A percentile compares a stretch with the other conserved stretches of the same genome.
Conservation (phyloP, 2,329 filamentous ascomycete species). For the Lecanosticta acicola region DNA sequence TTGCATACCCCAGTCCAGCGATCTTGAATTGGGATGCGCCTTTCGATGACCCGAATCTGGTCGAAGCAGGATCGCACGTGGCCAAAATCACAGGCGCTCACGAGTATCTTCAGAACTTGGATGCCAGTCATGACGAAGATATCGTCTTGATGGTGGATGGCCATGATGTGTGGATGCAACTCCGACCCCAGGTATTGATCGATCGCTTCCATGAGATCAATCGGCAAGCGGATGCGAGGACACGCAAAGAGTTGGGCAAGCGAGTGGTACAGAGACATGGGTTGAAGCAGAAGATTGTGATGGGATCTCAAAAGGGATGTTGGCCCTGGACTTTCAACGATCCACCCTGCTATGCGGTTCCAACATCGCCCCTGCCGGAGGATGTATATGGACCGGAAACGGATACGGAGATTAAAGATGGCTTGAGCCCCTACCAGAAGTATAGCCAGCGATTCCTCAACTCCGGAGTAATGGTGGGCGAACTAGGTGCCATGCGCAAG, state of each 20-base stretch:
- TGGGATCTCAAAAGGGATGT: constrained; percentile 52
- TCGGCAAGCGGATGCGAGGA: constrained; percentile 37
- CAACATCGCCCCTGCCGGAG: constrained; percentile 46
- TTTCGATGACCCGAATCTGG: constrained; percentile 14
- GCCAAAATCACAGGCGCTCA: constrained; percentile 26
- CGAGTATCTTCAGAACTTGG: constrained; percentile 21
- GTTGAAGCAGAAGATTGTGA: constrained; percentile 51
- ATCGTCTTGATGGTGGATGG: constrained; percentile 60
- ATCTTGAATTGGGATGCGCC: constrained; percentile 22
- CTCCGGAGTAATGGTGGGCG: constrained; percentile 22
- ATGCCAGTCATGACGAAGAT: constrained; percentile 38
- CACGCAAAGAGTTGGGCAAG: constrained; percentile 35
- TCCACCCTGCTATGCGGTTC: constrained; percentile 49
- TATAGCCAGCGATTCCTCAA: constrained; percentile 42
- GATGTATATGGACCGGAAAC: constrained; percentile 46
- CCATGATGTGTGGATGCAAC: constrained; percentile 59
- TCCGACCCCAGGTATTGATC: constrained; percentile 58
- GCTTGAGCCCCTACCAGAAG: constrained; percentile 31
- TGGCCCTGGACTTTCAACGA: constrained; percentile 39
- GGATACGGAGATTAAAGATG: constrained; percentile 42
- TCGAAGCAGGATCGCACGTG: constrained; percentile 31
- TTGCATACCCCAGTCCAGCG: constrained; percentile 24
- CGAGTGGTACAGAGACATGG: constrained; percentile 20
- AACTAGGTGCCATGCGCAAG: constrained; percentile 24
- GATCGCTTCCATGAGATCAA: constrained; percentile 38